A percentile compares a stretch with the other conserved stretches of the same genome.
phyloP scores from a whole-genome alignment of 345 rosid species.

The Mercurialis annua region DNA sequence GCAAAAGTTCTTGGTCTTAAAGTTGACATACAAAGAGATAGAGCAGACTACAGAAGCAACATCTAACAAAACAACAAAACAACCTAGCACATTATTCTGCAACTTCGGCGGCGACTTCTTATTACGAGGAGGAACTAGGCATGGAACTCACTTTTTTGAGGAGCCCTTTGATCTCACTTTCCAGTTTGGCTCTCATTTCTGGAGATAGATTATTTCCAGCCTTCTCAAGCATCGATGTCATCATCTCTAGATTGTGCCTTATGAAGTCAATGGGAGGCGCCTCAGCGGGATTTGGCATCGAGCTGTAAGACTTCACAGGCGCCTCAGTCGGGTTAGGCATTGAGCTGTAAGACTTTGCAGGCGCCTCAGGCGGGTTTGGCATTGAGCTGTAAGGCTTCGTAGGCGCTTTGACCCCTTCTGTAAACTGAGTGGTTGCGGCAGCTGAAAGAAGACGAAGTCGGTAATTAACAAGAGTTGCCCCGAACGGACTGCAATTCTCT shows the following conservation, averaged over 20 bases:
- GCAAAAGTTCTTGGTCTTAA: not conserved
- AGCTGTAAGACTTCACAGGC: slow-evolving; percentile 31
- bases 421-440: slow-evolving; percentile 8
- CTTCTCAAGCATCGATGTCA: slow-evolving; percentile 81
- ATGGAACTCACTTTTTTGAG: slow-evolving; percentile 64
- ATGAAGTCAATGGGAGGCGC: slow-evolving; percentile 65
- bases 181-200: slow-evolving; percentile 68
- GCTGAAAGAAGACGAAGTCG: slow-evolving; percentile 37
- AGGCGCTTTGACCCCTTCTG: slow-evolving; percentile 18
- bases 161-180: slow-evolving; percentile 68
- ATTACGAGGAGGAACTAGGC: slow-evolving; percentile 53
- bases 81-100: slow-evolving; percentile 9
- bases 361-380: slow-evolving; percentile 30
- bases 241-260: slow-evolving; percentile 78
- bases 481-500: slow-evolving; percentile 53
- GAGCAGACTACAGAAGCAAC: not conserved
- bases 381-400: slow-evolving; percentile 26
- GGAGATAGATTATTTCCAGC: slow-evolving; percentile 76
- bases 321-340: not conserved
- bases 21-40: not conserved
- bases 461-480: slow-evolving; percentile 42
- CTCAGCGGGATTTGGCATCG: slow-evolving; percentile 28
- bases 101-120: not conserved
- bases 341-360: slow-evolving; percentile 39
- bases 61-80: slow-evolving; percentile 9